These are phyloP conservation scores for Microcos paniculata DNA, from an alignment of 345 rosid species.

Conservation along the genomic window DNA sequence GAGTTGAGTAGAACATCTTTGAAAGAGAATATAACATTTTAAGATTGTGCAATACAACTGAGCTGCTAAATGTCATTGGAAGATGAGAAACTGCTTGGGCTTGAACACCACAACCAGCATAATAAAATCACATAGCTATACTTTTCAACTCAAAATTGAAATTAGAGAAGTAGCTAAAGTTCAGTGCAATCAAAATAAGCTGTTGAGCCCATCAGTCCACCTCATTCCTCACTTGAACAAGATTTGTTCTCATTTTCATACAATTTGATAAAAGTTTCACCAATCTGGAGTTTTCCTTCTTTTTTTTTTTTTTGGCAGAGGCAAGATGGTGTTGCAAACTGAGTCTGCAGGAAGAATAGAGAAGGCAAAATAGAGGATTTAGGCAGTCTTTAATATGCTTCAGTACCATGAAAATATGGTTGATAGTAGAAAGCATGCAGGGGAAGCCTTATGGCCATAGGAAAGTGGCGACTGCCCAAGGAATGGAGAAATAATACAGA, in stretches of 20 bases:
- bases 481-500: neutral
- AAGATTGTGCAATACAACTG: neutral
- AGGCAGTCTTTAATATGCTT: neutral
- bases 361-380: neutral
- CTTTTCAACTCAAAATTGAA: neutral
- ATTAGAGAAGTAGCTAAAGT: neutral
- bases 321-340: neutral
- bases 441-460: too few species aligned
- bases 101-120: neutral
- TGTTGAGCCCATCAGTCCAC: neutral
- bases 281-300: neutral
- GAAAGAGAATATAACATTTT: neutral
- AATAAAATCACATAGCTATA: neutral
- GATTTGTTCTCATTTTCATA: neutral
- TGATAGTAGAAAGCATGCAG: neutral
- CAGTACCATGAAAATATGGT: neutral
- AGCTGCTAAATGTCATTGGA: neutral
- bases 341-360: neutral
- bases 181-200: neutral
- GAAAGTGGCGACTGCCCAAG: too few species aligned
- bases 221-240: neutral
- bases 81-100: neutral
- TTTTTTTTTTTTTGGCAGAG: neutral
- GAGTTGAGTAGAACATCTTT: neutral
- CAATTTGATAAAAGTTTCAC: neutral